Evolutionary conservation across 345 rosid genomes (phyloP).

Genomic region (Dovyalis caffra): DNA sequence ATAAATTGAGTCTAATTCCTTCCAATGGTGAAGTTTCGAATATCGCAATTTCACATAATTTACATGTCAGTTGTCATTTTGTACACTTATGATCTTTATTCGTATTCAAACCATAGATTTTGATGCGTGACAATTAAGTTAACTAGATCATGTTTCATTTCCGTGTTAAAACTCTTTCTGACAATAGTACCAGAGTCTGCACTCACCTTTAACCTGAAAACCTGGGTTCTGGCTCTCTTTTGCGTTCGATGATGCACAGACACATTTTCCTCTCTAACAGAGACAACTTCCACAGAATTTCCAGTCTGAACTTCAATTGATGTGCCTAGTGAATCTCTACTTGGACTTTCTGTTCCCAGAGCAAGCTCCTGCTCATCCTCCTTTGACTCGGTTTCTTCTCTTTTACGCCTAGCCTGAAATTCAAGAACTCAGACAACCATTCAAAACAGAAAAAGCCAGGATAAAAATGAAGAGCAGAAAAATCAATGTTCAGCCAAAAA

Average conservation of each 20-base stretch:
- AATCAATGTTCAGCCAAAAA: too few relatives aligned
- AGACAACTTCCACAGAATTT: slow-evolving; percentile 48
- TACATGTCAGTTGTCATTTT: neutral
- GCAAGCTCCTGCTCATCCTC: slow-evolving; percentile 25
- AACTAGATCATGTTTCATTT: neutral
- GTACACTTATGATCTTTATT: neutral
- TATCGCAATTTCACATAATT: neutral
- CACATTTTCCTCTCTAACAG: slow-evolving; percentile 37
- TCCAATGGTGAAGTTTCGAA: neutral
- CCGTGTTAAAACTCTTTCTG: neutral
- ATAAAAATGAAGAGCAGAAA: neutral
- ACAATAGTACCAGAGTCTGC: neutral
- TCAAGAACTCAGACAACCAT: slow-evolving; percentile 4
- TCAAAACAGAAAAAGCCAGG: neutral
- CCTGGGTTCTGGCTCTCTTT: slow-evolving; percentile 49
- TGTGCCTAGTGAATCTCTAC: slow-evolving; percentile 52
- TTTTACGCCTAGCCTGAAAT: slow-evolving; percentile 41
- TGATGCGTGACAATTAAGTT: neutral
- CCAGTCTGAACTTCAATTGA: slow-evolving; percentile 74
- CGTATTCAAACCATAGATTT: neutral
- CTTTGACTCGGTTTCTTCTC: slow-evolving; percentile 21
- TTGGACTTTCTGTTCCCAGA: slow-evolving; percentile 41
- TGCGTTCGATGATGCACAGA: slow-evolving; percentile 25
- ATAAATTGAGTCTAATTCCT: neutral
- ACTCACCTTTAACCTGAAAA: slow-evolving; percentile 55